phyloP scores from a whole-genome alignment of 1,284 basidiomycete genomes.

The Stygiomarasmius scandens region DNA sequence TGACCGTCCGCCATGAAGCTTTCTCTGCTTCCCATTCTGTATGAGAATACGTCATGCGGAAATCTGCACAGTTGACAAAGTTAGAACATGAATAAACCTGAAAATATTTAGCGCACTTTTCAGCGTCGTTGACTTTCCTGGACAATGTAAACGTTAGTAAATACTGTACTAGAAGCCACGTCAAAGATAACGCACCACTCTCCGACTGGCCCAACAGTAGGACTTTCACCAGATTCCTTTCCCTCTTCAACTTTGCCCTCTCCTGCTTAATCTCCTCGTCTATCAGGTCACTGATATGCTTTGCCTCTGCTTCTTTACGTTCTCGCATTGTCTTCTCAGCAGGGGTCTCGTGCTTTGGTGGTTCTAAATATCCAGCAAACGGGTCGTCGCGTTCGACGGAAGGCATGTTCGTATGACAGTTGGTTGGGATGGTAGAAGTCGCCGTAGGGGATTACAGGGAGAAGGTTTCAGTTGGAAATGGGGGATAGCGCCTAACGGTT shows the following conservation, averaged over 20 bases:
- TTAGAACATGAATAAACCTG: constrained; percentile 7
- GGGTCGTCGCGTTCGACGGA: constrained; percentile 8
- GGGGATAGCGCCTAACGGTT: not conserved
- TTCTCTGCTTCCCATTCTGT: constrained; percentile 59
- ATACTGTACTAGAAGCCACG: not conserved
- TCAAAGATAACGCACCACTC: constrained; percentile 41
- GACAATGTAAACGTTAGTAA: not conserved
- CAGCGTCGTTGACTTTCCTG: constrained; percentile 65
- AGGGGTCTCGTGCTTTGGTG: constrained; percentile 22
- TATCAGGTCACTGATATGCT: constrained; percentile 60
- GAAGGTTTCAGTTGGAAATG: not conserved
- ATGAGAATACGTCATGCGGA: constrained; percentile 53
- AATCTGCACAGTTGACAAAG: constrained; percentile 41
- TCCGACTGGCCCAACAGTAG: constrained; percentile 63
- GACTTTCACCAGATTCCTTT: constrained; percentile 55
- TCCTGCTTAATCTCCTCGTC: constrained; percentile 63
- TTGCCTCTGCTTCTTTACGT: constrained; percentile 55
- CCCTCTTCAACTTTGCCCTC: constrained; percentile 48
- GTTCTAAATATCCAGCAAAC: constrained; percentile 11
- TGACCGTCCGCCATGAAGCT: constrained; percentile 62
- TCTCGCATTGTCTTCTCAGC: constrained; percentile 44
- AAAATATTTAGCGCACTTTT: constrained; percentile 50
- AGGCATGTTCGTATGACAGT: not conserved
- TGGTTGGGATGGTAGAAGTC: not conserved
- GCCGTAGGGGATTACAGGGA: not conserved